phyloP scores from a whole-genome alignment of 1,284 basidiomycete species.

The Ceratobasidium sp. region DNA sequence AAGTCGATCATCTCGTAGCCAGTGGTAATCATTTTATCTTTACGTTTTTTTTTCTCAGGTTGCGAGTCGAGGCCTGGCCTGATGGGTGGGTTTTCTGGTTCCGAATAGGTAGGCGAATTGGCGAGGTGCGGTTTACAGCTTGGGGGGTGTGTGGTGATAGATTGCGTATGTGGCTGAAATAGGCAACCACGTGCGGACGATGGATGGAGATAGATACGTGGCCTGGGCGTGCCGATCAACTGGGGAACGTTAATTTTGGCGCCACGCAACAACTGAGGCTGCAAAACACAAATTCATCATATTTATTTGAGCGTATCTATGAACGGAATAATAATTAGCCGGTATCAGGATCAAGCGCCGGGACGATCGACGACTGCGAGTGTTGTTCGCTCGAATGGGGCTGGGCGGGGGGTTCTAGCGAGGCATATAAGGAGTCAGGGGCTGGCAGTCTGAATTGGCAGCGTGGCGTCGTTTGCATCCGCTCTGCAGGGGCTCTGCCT shows the following conservation, averaged over 20 bases:
- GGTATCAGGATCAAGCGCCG: background rate
- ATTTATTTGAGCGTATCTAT: too few species aligned
- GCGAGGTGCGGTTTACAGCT: background rate
- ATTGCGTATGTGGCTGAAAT: background rate
- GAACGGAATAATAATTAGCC: background rate
- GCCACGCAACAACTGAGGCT: too few species aligned
- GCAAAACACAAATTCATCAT: too few species aligned
- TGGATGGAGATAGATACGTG: background rate
- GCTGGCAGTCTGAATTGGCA: slow-evolving; percentile 11
- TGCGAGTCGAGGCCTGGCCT: background rate
- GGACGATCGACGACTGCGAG: background rate
- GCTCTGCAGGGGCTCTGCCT: slow-evolving; percentile 17
- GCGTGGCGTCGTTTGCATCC: slow-evolving; percentile 17
- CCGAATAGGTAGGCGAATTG: background rate
- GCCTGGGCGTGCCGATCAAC: background rate
- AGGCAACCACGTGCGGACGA: background rate
- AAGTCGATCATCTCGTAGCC: too few species aligned
- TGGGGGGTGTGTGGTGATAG: background rate
- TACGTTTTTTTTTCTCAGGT: background rate
- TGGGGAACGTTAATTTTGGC: background rate
- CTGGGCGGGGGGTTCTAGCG: slow-evolving; percentile 10
- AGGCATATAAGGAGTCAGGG: slow-evolving; percentile 16
- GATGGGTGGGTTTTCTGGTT: background rate
- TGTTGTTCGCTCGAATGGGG: background rate
- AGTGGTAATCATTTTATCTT: background rate